Evolutionary conservation across 495 filamentous ascomycete genomes (phyloP).

Genomic region (Trichoderma asperelloides): DNA sequence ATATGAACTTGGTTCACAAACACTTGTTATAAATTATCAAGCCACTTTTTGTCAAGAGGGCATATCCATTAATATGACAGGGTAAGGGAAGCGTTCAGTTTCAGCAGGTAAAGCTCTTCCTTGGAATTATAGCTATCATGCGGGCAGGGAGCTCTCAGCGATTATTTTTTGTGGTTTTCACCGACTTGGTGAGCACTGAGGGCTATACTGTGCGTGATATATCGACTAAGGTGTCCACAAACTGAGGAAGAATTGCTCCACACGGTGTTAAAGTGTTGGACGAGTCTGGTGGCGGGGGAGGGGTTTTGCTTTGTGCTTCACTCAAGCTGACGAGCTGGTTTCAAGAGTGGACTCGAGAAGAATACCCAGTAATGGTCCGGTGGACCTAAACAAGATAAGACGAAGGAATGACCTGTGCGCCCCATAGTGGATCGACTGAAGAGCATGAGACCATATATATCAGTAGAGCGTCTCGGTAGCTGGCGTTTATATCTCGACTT

Average conservation of each 20-base stretch:
- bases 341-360: neutral
- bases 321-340: neutral
- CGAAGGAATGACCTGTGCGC: neutral
- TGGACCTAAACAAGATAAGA: constrained; percentile 5
- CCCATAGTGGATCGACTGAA: neutral
- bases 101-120: neutral
- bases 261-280: constrained; percentile 5
- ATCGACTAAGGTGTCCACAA: neutral
- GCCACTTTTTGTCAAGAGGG: neutral
- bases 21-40: neutral
- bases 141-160: neutral
- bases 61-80: neutral
- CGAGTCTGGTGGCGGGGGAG: neutral
- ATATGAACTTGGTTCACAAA: neutral
- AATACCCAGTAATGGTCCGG: neutral
- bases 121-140: neutral
- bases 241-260: neutral
- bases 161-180: neutral
- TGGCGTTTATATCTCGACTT: neutral
- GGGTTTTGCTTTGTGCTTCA: neutral
- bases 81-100: neutral
- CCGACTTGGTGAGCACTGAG: neutral
- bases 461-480: neutral
- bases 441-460: neutral
- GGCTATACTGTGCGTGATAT: constrained; percentile 5